Evolutionary conservation across 371 early-diverging fungal genomes (phyloP).

Genomic region (Saksenaea vasiformis): DNA sequence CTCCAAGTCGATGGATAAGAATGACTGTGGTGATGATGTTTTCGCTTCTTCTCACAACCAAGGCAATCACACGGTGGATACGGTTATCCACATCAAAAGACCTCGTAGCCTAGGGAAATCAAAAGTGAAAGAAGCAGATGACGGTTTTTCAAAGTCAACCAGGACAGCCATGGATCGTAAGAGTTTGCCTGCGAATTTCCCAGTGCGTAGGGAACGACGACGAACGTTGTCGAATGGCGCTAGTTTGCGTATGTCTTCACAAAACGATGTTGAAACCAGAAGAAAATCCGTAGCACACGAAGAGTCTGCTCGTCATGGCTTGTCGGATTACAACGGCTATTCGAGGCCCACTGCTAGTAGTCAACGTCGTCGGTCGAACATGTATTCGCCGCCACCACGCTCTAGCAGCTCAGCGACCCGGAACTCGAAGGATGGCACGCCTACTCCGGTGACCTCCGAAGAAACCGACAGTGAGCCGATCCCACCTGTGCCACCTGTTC

Average conservation of each 20-base stretch:
- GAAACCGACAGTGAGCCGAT: neutral
- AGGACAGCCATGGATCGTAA: constrained; percentile 9
- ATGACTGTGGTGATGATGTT: no score
- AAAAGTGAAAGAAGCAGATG: constrained; percentile 26
- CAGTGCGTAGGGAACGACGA: constrained; percentile 22
- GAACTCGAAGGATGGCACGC: neutral
- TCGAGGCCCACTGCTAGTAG: constrained; percentile 33
- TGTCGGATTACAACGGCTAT: constrained; percentile 19
- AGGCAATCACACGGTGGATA: constrained; percentile 10
- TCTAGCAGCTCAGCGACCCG: neutral
- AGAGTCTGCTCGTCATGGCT: neutral
- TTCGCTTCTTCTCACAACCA: neutral
- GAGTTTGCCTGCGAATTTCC: constrained; percentile 20
- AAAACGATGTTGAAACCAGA: constrained; percentile 11
- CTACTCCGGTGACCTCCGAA: neutral
- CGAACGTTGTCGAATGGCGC: constrained; percentile 37
- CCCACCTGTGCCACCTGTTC: constrained; percentile 12
- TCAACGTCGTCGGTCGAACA: constrained; percentile 26
- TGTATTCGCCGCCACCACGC: neutral
- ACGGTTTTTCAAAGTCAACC: neutral
- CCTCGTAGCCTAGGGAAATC: constrained; percentile 33
- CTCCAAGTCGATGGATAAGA: neutral
- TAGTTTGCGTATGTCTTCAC: constrained; percentile 8
- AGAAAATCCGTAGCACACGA: constrained; percentile 17
- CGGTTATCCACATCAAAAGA: constrained; percentile 23